Conservation (phyloP, 495 filamentous ascomycete genomes). For the Penicillium bovifimosum region DNA sequence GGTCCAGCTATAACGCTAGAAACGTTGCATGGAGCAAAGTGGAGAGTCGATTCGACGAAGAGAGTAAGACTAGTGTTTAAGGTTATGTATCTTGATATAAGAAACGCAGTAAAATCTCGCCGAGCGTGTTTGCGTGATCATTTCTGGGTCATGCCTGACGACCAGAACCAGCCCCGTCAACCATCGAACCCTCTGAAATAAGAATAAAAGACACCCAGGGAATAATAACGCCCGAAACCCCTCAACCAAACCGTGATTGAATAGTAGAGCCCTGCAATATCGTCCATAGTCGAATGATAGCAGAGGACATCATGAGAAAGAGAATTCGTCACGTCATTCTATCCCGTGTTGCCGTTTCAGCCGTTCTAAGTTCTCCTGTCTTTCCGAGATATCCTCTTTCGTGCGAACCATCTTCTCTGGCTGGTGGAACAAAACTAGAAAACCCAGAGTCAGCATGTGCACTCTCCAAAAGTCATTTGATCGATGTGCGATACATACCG, state of each 20-base stretch:
- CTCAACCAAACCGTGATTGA: constrained; percentile 39
- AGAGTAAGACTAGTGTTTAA: constrained; percentile 6
- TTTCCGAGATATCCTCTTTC: constrained; percentile 89
- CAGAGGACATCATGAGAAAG: constrained; percentile 35
- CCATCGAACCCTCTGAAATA: constrained; percentile 29
- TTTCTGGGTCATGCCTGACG: constrained; percentile 4
- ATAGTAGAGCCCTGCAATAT: constrained; percentile 28
- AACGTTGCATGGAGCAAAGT: constrained; percentile 8
- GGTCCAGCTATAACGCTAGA: background rate
- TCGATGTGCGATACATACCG: constrained; percentile 54
- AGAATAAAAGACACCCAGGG: constrained; percentile 22
- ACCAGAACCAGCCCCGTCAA: constrained; percentile 15
- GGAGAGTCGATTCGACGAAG: constrained; percentile 10
- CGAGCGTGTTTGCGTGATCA: constrained; percentile 3
- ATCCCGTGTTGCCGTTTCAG: constrained; percentile 97
- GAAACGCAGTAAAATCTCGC: constrained; percentile 15
- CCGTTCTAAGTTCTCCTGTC: constrained; percentile 95
- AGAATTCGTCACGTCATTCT: constrained; percentile 62
- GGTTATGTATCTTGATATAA: constrained; percentile 9
- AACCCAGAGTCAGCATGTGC: constrained; percentile 8
- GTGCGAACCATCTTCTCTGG: constrained; percentile 93
- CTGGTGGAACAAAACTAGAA: constrained; percentile 90
- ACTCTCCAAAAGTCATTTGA: background rate
- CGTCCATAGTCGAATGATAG: constrained; percentile 36
- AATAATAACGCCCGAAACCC: constrained; percentile 41